Percentiles rank a stretch among this genome's conserved stretches.
Evolutionary conservation across 805 yeast genomes (phyloP).

Genomic region (Pichia eremophila): DNA sequence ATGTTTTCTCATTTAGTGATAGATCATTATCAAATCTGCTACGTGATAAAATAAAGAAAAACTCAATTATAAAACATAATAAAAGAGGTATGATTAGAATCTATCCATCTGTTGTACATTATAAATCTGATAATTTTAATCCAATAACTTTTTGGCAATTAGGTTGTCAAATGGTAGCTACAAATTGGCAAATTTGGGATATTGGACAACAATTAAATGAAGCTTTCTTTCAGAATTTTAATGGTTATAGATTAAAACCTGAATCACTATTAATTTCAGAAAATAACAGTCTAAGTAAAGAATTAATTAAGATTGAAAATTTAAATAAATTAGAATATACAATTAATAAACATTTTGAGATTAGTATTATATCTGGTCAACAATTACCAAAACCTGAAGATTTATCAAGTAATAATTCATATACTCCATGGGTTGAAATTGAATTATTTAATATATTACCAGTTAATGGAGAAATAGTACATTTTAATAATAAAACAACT

Average conservation of each 20-base stretch:
- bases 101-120: constrained; percentile 75
- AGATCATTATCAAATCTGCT: constrained; percentile 53
- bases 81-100: constrained; percentile 66
- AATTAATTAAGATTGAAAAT: not conserved
- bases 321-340: constrained; percentile 7
- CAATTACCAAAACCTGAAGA: constrained; percentile 67
- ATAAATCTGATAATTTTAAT: constrained; percentile 70
- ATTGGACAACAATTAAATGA: constrained; percentile 81
- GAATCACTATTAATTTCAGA: constrained; percentile 15
- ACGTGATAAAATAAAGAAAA: constrained; percentile 46
- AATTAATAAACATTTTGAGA: constrained; percentile 17
- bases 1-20: constrained; percentile 83
- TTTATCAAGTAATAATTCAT: constrained; percentile 20
- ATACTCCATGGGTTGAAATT: constrained; percentile 55
- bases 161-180: constrained; percentile 92
- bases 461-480: constrained; percentile 8
- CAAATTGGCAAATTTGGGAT: constrained; percentile 94
- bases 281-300: not conserved
- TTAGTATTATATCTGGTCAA: constrained; percentile 70
- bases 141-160: constrained; percentile 74
- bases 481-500: not conserved
- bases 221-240: constrained; percentile 54
- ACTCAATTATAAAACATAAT: constrained; percentile 69
- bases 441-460: constrained; percentile 44
- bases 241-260: constrained; percentile 81